Conservation (phyloP, 73 alveolate species). For the Paramecium sonneborni region DNA sequence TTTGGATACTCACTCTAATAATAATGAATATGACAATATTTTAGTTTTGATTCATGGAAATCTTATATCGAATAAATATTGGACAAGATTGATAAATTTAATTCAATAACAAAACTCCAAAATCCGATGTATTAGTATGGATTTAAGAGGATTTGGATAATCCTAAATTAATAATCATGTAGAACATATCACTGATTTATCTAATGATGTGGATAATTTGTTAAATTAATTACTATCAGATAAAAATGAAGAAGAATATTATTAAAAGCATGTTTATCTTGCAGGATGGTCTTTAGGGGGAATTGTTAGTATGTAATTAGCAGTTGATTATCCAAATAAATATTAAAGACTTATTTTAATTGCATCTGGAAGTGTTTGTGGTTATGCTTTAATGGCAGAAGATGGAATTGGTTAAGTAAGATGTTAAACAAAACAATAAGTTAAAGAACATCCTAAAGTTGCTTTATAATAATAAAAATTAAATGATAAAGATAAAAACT, state of each 20-base stretch:
- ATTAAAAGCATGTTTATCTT: not conserved
- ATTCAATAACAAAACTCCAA: not conserved
- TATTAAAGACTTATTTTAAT: conserved; percentile 5
- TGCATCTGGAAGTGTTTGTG: conserved; percentile 22
- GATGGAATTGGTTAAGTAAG: not conserved
- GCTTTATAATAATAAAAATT: not conserved
- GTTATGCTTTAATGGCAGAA: not conserved
- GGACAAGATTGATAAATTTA: not conserved
- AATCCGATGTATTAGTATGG: conserved; percentile 10
- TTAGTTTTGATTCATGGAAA: conserved; percentile 32
- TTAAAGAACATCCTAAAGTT: not conserved
- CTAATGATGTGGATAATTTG: conserved; percentile 24
- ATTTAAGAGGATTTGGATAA: conserved; percentile 37
- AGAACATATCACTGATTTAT: not conserved
- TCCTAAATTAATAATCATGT: not conserved
- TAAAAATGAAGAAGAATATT: not conserved
- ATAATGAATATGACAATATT: not conserved
- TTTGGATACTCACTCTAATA: not conserved
- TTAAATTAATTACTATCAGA: not conserved
- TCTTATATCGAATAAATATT: not conserved
- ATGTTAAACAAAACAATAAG: conserved; percentile 19
- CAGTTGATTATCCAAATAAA: conserved; percentile 4
- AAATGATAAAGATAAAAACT: not conserved
- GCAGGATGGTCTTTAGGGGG: conserved; percentile 56
- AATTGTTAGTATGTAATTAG: conserved; percentile 17